phyloP scores from a whole-genome alignment of 2,329 filamentous ascomycete genomes.

The Penicillium janthinellum region DNA sequence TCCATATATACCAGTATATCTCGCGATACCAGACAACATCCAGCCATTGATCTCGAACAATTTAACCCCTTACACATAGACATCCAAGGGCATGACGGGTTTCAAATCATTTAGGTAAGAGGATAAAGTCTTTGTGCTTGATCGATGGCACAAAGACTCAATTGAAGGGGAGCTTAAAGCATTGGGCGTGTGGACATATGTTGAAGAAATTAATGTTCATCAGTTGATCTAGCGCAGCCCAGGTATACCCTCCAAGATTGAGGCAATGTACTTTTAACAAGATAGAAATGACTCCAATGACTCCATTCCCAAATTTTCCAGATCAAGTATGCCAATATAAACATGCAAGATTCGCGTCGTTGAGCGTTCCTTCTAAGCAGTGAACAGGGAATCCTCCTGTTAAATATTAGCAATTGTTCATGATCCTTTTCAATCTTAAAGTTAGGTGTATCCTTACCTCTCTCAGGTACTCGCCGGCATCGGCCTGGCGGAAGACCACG shows the following conservation, averaged over 20 bases:
- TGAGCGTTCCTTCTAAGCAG: conserved; percentile 44
- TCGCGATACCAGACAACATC: too few species aligned
- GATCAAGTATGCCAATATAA: conserved; percentile 30
- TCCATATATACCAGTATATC: too few species aligned
- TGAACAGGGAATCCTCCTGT: conserved; percentile 64
- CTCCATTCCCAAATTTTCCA: conserved; percentile 34
- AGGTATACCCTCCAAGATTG: conserved; percentile 4
- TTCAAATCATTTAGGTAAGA: too few species aligned
- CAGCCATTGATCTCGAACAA: too few species aligned
- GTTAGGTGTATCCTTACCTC: conserved; percentile 53
- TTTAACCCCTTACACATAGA: too few species aligned
- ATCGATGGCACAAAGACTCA: too few species aligned
- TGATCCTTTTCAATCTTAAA: neutral
- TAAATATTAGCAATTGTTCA: conserved; percentile 17
- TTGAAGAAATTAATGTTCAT: conserved; percentile 1
- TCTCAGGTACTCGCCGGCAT: conserved; percentile 91
- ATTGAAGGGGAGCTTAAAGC: neutral
- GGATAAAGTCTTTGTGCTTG: too few species aligned
- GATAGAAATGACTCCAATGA: conserved; percentile 24
- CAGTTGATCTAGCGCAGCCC: neutral
- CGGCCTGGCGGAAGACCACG: conserved; percentile 85
- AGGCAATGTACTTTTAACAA: conserved; percentile 19
- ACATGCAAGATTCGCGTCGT: conserved; percentile 19
- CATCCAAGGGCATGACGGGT: too few species aligned
- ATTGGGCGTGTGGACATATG: neutral